Percentiles rank a stretch among this genome's conserved stretches.
Conservation (phyloP, 495 filamentous ascomycete genomes). For the Trypethelium eluteriae region DNA sequence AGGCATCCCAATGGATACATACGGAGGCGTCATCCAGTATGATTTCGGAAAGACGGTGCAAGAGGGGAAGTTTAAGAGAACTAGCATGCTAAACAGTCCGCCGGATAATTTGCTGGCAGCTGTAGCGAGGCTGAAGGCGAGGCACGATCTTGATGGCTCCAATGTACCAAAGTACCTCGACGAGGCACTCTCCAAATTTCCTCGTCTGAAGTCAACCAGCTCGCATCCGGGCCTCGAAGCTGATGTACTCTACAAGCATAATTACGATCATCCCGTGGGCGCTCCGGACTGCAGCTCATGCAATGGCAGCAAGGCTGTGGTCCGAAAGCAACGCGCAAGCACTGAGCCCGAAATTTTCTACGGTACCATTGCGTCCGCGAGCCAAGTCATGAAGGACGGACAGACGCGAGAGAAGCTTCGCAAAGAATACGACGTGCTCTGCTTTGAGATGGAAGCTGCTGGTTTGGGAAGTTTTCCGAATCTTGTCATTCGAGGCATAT, state of each 20-base stretch:
- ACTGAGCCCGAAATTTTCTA: slow-evolving; percentile 26
- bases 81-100: slow-evolving; percentile 8
- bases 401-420: slow-evolving; percentile 16
- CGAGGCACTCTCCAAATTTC: not conserved
- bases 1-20: slow-evolving; percentile 4
- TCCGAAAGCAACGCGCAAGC: not conserved
- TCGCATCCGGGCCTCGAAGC: not conserved
- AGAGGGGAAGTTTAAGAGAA: slow-evolving; percentile 10
- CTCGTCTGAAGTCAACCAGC: not conserved
- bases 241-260: slow-evolving; percentile 14
- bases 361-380: slow-evolving; percentile 37
- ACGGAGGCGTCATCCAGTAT: slow-evolving; percentile 17
- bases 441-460: slow-evolving; percentile 31
- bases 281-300: not conserved
- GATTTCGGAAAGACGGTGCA: slow-evolving; percentile 18
- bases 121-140: slow-evolving; percentile 6
- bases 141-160: not conserved
- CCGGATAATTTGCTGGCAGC: slow-evolving; percentile 14
- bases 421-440: slow-evolving; percentile 16
- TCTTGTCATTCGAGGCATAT: slow-evolving; percentile 28
- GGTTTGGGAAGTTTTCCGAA: slow-evolving; percentile 25
- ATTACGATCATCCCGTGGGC: slow-evolving; percentile 12
- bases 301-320: not conserved
- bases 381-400: slow-evolving; percentile 32
- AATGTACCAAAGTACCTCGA: not conserved